Conservation (phyloP, 1,139 yeast genomes). For the Kluyveromyces marxianus region DNA sequence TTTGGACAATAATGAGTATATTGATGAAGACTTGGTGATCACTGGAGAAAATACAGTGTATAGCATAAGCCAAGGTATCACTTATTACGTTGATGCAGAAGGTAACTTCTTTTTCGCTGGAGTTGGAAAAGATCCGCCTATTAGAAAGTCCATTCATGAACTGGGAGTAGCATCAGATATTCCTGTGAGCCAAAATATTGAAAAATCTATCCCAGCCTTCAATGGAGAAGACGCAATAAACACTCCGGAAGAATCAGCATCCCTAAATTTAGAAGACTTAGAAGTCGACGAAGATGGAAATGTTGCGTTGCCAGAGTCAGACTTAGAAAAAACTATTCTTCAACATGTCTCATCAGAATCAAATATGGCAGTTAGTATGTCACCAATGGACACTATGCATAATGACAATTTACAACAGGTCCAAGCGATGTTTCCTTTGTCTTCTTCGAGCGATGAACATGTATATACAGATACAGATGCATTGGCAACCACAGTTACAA, state of each 20-base stretch:
- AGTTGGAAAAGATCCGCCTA: conserved; percentile 1
- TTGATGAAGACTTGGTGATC: conserved; percentile 13
- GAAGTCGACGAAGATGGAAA: conserved; percentile 20
- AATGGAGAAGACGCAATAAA: background rate
- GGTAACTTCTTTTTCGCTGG: conserved; percentile 24
- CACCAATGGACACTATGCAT: background rate
- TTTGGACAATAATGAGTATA: background rate
- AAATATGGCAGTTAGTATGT: background rate
- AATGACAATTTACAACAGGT: background rate
- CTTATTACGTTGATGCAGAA: conserved; percentile 18
- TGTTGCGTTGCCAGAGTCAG: conserved; percentile 12
- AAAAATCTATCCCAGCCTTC: background rate
- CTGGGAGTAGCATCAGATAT: too few species aligned
- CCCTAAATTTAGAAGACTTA: conserved; percentile 12
- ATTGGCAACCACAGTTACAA: conserved; percentile 6
- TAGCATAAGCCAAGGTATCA: conserved; percentile 17
- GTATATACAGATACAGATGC: background rate
- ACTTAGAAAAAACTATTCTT: conserved; percentile 5
- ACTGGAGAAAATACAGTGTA: conserved; percentile 17
- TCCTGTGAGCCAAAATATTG: background rate
- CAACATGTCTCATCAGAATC: background rate
- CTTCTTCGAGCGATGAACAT: background rate
- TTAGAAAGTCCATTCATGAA: background rate
- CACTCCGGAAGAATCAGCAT: conserved; percentile 1
- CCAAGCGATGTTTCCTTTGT: background rate